phyloP scores from a whole-genome alignment of 805 yeast species.

The Hanseniaspora meyeri region DNA sequence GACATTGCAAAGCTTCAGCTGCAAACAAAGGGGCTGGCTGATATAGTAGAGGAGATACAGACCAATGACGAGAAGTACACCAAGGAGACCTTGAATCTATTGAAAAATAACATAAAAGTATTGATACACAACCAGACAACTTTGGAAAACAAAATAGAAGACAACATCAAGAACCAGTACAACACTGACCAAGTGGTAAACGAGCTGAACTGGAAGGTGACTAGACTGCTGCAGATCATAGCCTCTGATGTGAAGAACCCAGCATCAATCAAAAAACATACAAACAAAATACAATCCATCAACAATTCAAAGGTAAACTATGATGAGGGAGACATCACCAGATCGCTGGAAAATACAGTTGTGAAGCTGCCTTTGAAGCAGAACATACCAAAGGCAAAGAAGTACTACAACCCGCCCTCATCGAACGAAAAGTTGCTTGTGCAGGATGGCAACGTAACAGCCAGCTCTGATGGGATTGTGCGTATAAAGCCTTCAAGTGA shows the following conservation, averaged over 20 bases:
- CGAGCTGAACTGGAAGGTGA: slow-evolving; percentile 19
- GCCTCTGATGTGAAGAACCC: background rate
- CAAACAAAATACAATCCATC: background rate
- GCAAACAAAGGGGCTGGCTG: background rate
- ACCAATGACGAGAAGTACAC: slow-evolving; percentile 14
- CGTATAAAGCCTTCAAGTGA: slow-evolving; percentile 8
- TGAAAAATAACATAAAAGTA: slow-evolving; percentile 23
- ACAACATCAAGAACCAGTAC: slow-evolving; percentile 27
- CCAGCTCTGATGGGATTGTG: slow-evolving; percentile 4
- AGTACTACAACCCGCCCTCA: slow-evolving; percentile 24
- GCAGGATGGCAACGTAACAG: background rate
- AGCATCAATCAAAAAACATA: background rate
- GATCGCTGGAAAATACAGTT: slow-evolving; percentile 12
- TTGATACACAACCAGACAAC: slow-evolving; percentile 27
- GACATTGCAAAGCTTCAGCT: slow-evolving; percentile 11
- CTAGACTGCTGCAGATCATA: slow-evolving; percentile 7
- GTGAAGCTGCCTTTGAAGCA: slow-evolving; percentile 10
- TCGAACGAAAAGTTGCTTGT: slow-evolving; percentile 2
- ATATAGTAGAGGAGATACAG: slow-evolving; percentile 5
- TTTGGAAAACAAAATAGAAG: slow-evolving; percentile 27
- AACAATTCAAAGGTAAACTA: slow-evolving; percentile 1
- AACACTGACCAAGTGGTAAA: slow-evolving; percentile 28
- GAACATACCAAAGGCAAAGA: slow-evolving; percentile 23
- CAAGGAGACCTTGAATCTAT: slow-evolving; percentile 17
- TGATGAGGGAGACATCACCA: background rate